Evolutionary conservation across 768 basidiomycete species (phyloP), one percentile per base, ranked within the genome.

Genomic region (Tulasnella sp.): DNA sequence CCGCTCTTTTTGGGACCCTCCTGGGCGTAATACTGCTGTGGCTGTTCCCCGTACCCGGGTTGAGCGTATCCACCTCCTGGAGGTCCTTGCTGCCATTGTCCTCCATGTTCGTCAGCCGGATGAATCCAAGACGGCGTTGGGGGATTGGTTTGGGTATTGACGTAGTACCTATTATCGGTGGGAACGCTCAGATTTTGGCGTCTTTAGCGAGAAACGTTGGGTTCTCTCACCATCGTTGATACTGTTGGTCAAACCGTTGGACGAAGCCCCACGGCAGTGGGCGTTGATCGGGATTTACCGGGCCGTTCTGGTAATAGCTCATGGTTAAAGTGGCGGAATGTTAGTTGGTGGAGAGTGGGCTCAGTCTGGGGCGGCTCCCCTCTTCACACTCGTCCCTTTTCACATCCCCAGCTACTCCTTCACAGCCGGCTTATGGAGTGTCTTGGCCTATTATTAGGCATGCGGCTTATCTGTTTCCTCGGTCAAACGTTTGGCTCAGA

Each of bases 261-360:
- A 72, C 72, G 29, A 72, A 72, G n/a, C 72, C 72, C 72, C 72
- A 72, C 42, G 72, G 72, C 25, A 72, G 38, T 42, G 72, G 72
- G 5, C 72, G 22, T 36, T 40, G 38, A 25, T 72, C 72, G 22
- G 72, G 72, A 36, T 72, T 72, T 17, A 45, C 42, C 3, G 72
- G 72, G 5, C 68, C 68, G 54, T 58, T 31, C 12, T 70, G 69
- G 34, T 72, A 49, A 25, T 22, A 45, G 72, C 34, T 72, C 72
- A 72, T 72, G 40, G n/a, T 72, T 15, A 72, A 58, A 15, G 25
- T 58, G 54, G 29, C 29, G 54, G 14, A n/a, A 31, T 31, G n/a
- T 8, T 11, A n/a, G 54, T 58, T 25, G 54, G 54, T 58, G 25
- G 15, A 7, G 54, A 14, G 54, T 25, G 29, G 29, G n/a, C n/a